Percentiles rank a stretch among this genome's conserved stretches.
These are phyloP conservation scores for Raddia guianensis DNA, from an alignment of 176 grass and related monocot species.

Conservation along the genomic window DNA sequence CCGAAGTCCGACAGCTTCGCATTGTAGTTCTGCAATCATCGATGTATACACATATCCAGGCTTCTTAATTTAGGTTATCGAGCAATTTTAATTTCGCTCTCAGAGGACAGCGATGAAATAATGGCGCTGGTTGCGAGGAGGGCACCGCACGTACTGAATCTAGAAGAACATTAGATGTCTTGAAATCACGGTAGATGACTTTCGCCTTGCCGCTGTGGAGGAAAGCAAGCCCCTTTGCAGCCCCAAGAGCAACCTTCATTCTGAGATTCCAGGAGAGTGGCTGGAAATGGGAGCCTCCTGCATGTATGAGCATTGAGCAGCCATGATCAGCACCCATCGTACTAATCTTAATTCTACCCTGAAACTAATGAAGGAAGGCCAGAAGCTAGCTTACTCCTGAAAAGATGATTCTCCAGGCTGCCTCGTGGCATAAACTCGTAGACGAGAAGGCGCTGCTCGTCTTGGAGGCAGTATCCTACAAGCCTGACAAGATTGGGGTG, in stretches of 20 bases:
- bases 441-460: slow-evolving; percentile 84
- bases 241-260: slow-evolving; percentile 81
- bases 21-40: slow-evolving; percentile 58
- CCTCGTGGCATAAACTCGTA: slow-evolving; percentile 88
- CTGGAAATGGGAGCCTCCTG: slow-evolving; percentile 69
- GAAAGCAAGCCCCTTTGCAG: slow-evolving; percentile 87
- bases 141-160: slow-evolving; percentile 65
- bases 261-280: slow-evolving; percentile 89
- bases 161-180: slow-evolving; percentile 82
- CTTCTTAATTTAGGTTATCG: neutral
- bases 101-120: neutral
- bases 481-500: slow-evolving; percentile 79
- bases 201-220: slow-evolving; percentile 81
- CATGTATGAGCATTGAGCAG: neutral
- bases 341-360: too few species aligned
- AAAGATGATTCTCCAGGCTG: slow-evolving; percentile 92
- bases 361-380: neutral
- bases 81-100: neutral
- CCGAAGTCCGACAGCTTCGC: slow-evolving; percentile 88
- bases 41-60: neutral
- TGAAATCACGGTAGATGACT: slow-evolving; percentile 92
- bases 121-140: neutral
- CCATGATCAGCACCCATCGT: too few species aligned
- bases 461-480: slow-evolving; percentile 74
- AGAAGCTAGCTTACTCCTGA: slow-evolving; percentile 58